Evolutionary conservation across 1,284 basidiomycete species (phyloP), one percentile per base, ranked within the genome.

Genomic region (Grifola frondosa): DNA sequence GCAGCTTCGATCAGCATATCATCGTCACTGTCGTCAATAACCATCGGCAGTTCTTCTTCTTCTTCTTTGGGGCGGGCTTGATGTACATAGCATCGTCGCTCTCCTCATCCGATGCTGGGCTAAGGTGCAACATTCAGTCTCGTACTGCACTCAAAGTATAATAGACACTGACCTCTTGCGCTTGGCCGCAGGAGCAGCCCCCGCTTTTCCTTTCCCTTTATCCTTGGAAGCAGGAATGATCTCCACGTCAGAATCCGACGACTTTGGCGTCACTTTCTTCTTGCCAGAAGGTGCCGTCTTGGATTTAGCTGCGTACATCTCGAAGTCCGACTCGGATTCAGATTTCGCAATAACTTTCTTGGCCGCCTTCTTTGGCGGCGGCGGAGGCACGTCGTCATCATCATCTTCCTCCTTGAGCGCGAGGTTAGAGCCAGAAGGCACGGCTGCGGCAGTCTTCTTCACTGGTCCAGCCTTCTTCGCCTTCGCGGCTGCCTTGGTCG

Each of bases 401-500:
- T 55, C 50, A 25, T 59, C 57, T 24, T 52, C 56, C 24, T 61
- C 49, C 53, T 61, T 49, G 44, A 56, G 30, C 44, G 68, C 37
- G 59, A 60, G 49, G 59, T 68, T 51, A 54, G 64, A 50, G 45
- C 51, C 46, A 2, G 65, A 56, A 17, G 58, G 42, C 3, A 44
- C 53, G 12, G 49, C 50, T 6, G 58, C 48, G 17, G 58, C 31
- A 17, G 61, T 54, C 44, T 69, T 69, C 46, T 57, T 63, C 9
- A 48, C 36, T 22, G 47, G 22, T 9, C 54, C 47, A 4, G 49
- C 48, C 41, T 61, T 61, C 52, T 64, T 64, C 2, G 65, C 71
- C 57, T 74, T 75, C 6, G 75, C 69, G 5, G 71, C 65, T 9
- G 79, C 75, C 60, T 87, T 89, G 44, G 70, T 73, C 3, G 88